Base-by-base conservation (phyloP, 2,329 filamentous ascomycete species). In the Aspergillus brunneoviolaceus region DNA sequence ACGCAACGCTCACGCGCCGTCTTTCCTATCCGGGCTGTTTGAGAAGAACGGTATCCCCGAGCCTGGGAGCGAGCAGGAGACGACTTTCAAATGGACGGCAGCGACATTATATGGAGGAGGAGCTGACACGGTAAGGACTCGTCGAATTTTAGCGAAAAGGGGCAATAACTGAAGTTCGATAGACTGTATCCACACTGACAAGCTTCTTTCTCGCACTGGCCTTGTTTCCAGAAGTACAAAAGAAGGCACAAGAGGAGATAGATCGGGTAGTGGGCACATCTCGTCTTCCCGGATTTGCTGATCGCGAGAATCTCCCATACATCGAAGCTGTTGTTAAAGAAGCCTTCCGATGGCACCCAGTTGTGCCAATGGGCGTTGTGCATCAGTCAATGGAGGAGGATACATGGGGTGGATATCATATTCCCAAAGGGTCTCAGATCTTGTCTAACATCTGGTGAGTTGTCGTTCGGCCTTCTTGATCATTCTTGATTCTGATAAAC, bases 41-140 rank as follows among this genome's bases (percentile, higher is more conserved):
- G 51, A 64, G 12, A n/a, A 39, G 10, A 7, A 53, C 3, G 51
- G 57, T 25, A 35, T 55, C 19, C 53, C 64, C 14, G 6, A 56
- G n/a, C 51, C 55, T 16, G 55, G 53, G 3, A 47, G 63, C 0
- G 61, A 57, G 49, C 73, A 74, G 65, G 75, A 75, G 55, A 62
- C 60, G 9, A 69, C 72, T 12, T 70, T 72, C 50, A 81, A 80
- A 59, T 82, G 77, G 76, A 69, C 79, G 0, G 76, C 80, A 0
- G 67, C 72, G 7, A 73, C 77, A 0, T 60, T 82, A 12, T 82
- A 79, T 45, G 67, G 69, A 0, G 80, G 72, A 3, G 80, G 78
- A 4, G 71, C 76, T 5, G 78, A 80, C 58, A 80, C 78, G 1
- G 75, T 76, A 62, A 57, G 67, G 51, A 57, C 52, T 16, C 19